Conservation (phyloP, 352 stramenopile genomes). For the Phytophthora rubi region DNA sequence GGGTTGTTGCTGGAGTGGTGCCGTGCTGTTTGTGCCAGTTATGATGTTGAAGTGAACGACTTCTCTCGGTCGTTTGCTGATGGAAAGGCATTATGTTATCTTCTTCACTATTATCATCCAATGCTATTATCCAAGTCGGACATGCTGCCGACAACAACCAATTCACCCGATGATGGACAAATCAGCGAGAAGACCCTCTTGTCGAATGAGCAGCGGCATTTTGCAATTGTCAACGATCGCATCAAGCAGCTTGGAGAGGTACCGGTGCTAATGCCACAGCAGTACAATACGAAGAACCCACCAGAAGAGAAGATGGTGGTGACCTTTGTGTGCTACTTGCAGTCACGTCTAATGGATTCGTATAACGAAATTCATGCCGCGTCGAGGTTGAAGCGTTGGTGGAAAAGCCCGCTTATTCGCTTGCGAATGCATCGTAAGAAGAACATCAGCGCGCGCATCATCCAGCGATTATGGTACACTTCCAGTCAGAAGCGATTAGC, state of each 20-base stretch:
- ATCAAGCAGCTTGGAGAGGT: slow-evolving; percentile 94
- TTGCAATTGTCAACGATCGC: slow-evolving; percentile 85
- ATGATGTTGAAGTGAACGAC: slow-evolving; percentile 85
- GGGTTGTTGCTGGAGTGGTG: slow-evolving; percentile 92
- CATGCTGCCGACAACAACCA: slow-evolving; percentile 55
- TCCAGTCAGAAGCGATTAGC: slow-evolving; percentile 76
- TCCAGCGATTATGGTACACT: slow-evolving; percentile 86
- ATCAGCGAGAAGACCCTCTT: slow-evolving; percentile 42
- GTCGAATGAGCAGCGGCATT: slow-evolving; percentile 87
- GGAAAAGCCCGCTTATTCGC: slow-evolving; percentile 62
- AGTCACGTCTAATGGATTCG: slow-evolving; percentile 94
- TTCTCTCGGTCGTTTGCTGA: slow-evolving; percentile 95
- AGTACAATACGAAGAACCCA: slow-evolving; percentile 89
- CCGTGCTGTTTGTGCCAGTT: slow-evolving; percentile 92
- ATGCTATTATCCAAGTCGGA: slow-evolving; percentile 82
- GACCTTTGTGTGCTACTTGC: slow-evolving; percentile 95
- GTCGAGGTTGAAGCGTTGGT: slow-evolving; percentile 88
- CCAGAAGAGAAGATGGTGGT: slow-evolving; percentile 95
- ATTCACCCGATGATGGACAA: slow-evolving; percentile 24
- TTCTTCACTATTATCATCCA: slow-evolving; percentile 97
- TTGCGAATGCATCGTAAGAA: slow-evolving; percentile 66
- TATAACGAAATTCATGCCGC: slow-evolving; percentile 93
- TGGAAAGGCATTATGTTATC: slow-evolving; percentile 91
- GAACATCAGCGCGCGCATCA: slow-evolving; percentile 53
- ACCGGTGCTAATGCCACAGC: slow-evolving; percentile 85